Conservation (phyloP, 78 protist genomes). For the slime mould (Dictyostelium discoideum) region dicty_2.7 NC_007088.5:2960001-2960500, state of each 20-base stretch:
- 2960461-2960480: not conserved
- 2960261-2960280: too few relatives aligned
- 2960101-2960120: conserved; percentile 39
- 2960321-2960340: too few relatives aligned
- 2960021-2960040: conserved; percentile 12
- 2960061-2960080: conserved; percentile 34
- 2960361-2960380: conserved; percentile 22
- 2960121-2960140: conserved; percentile 28
- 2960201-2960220: conserved; percentile 11
- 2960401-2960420: conserved; percentile 44
- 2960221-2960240: not conserved
- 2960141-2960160: conserved; percentile 17
- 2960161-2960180: conserved; percentile 37
- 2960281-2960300: too few relatives aligned
- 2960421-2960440: conserved; percentile 57
- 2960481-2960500: too few relatives aligned
- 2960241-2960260: too few relatives aligned
- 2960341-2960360: too few relatives aligned
- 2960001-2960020: conserved; percentile 38
- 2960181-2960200: conserved; percentile 31
- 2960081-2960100: not conserved
- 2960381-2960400: conserved; percentile 6
- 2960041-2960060: not conserved
- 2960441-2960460: not conserved
- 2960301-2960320: too few relatives aligned